phyloP scores from a whole-genome alignment of 2,329 filamentous ascomycete species.

The Tolypocladium ovalisporum region DNA sequence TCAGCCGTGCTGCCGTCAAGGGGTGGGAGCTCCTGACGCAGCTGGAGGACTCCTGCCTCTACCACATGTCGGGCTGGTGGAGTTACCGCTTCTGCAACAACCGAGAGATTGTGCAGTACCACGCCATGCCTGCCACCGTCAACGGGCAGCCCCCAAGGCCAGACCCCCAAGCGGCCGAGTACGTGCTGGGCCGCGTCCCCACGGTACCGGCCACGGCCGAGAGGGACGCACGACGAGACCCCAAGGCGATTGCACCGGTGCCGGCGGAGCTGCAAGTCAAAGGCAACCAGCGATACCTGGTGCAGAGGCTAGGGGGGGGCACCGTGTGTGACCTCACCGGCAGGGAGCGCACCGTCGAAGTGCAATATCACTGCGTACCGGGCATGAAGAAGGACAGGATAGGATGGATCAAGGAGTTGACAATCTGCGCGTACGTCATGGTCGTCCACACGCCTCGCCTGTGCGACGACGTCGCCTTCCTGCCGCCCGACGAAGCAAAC shows the following conservation, averaged over 20 bases:
- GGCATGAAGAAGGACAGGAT: conserved; percentile 65
- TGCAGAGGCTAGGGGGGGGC: conserved; percentile 69
- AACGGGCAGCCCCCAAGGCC: conserved; percentile 65
- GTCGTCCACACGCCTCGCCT: conserved; percentile 81
- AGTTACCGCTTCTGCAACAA: conserved; percentile 93
- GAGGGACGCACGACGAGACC: conserved; percentile 5
- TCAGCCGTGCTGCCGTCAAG: conserved; percentile 62
- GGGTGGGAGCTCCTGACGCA: conserved; percentile 72
- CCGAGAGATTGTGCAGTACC: conserved; percentile 79
- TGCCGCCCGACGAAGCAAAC: conserved; percentile 66
- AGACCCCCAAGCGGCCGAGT: conserved; percentile 66
- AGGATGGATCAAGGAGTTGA: conserved; percentile 85
- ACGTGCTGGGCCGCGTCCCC: conserved; percentile 55
- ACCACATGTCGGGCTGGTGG: conserved; percentile 83
- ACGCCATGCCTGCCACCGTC: conserved; percentile 59
- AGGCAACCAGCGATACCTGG: conserved; percentile 75
- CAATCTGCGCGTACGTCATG: conserved; percentile 89
- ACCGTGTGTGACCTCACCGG: conserved; percentile 81
- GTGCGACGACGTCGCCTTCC: conserved; percentile 78
- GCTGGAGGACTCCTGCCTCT: conserved; percentile 76
- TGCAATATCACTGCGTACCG: conserved; percentile 72
- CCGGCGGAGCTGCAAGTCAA: conserved; percentile 65
- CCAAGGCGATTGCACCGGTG: conserved; percentile 16
- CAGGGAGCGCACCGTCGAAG: conserved; percentile 70
- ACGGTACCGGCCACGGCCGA: conserved; percentile 19